These are phyloP conservation scores for Lichtheimia corymbifera DNA, from an alignment of 371 early-diverging fungal genomes.

Conservation along the genomic window DNA sequence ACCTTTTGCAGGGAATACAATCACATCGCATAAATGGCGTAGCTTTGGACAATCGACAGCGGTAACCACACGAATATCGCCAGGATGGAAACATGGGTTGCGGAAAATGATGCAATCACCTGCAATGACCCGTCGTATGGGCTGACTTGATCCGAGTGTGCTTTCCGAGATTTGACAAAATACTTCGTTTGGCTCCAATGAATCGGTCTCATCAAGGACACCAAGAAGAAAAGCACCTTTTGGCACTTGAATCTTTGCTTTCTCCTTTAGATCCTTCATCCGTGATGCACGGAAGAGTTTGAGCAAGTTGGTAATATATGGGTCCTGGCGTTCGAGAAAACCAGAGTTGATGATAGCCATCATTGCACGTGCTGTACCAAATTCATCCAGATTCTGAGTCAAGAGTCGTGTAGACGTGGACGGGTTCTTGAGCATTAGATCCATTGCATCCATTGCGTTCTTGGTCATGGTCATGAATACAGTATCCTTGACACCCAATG, in stretches of 20 bases:
- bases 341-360: conserved; percentile 59
- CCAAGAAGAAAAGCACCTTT: conserved; percentile 75
- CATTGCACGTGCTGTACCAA: conserved; percentile 55
- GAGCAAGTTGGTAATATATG: conserved; percentile 58
- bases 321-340: conserved; percentile 55
- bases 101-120: conserved; percentile 62
- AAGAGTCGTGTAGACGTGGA: conserved; percentile 51
- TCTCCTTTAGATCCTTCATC: conserved; percentile 67
- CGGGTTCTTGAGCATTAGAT: conserved; percentile 43
- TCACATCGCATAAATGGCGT: conserved; percentile 64
- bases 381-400: conserved; percentile 53
- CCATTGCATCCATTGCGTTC: conserved; percentile 44
- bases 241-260: conserved; percentile 69
- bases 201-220: conserved; percentile 75
- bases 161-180: conserved; percentile 61
- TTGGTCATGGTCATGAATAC: conserved; percentile 55
- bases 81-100: conserved; percentile 84
- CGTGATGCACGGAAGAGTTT: conserved; percentile 54
- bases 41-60: conserved; percentile 67
- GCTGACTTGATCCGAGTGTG: conserved; percentile 9
- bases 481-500: conserved; percentile 63
- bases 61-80: conserved; percentile 73
- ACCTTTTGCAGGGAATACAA: conserved; percentile 83
- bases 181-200: conserved; percentile 67
- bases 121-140: conserved; percentile 33